Conservation (phyloP, 2,329 filamentous ascomycete genomes). For the Aureobasidium sp. region DNA sequence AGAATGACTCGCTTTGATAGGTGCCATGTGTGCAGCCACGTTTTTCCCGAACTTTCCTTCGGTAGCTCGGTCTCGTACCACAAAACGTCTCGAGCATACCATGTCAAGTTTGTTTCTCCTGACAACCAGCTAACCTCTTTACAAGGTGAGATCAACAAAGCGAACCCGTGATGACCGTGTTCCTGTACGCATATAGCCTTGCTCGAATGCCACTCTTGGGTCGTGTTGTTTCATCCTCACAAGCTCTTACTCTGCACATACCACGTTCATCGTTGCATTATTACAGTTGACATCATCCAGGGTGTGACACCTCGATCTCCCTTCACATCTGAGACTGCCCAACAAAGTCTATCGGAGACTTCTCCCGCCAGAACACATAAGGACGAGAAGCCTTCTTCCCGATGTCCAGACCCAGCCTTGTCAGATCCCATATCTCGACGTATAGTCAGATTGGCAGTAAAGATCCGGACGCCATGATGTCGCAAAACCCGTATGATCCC, state of each 20-base stretch:
- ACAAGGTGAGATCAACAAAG: neutral
- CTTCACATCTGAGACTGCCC: neutral
- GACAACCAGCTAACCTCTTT: neutral
- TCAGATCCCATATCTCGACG: neutral
- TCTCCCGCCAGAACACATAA: neutral
- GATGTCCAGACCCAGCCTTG: constrained; percentile 4
- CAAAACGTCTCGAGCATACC: neutral
- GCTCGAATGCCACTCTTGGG: neutral
- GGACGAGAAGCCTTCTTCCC: neutral
- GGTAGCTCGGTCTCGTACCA: constrained; percentile 1
- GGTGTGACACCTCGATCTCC: neutral
- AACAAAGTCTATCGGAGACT: neutral
- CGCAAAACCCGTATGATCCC: neutral
- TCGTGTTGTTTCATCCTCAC: neutral
- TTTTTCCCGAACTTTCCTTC: neutral
- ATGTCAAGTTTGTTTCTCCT: constrained; percentile 9
- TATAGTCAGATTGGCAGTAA: neutral
- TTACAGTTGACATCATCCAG: neutral
- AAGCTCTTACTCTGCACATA: neutral
- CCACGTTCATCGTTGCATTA: neutral
- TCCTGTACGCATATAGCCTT: neutral
- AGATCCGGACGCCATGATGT: neutral
- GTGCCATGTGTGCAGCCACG: constrained; percentile 8
- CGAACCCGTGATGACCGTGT: neutral
- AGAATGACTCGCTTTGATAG: neutral